Evolutionary conservation across 2,329 filamentous ascomycete genomes (phyloP), one percentile per base, ranked within the genome.

Genomic region (Cercospora nicotianae): DNA sequence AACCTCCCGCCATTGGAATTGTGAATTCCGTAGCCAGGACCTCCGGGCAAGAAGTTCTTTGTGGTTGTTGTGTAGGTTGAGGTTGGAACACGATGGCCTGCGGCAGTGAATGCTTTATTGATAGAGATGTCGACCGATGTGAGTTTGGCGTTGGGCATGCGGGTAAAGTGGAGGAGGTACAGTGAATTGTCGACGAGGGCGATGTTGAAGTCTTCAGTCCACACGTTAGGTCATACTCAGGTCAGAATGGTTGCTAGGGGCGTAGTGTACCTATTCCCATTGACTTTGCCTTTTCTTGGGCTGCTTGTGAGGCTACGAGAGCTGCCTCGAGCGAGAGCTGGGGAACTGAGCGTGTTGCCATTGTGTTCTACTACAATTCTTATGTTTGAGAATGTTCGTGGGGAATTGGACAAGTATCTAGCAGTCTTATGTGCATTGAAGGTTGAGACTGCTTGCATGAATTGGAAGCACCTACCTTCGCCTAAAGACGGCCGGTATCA

Each of bases 91-190:
- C 81, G 78, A 75, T 87, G 85, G 16, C 85, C 85, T 1, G 85
- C 84, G 3, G 85, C 85, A 2, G 85, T 87, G 74, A 86, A 87
- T 16, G 85, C 85, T 70, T 87, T 86, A 60, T 90, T 87, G 13
- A 91, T 90, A 0, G 87, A 85, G 75, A 90, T 85, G 76, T 87
- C 86, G 70, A 89, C 85, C 3, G 86, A 81, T n/a, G 82, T 84
- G 13, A 83, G 72, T 70, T 84, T 84, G 20, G 82, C 82, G 67
- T 77, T 79, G 70, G 83, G 81, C 81, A 84, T 83, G 72, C 83
- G 81, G 18, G 75, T 76, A 74, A 85, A 85, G 70, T 80, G 79
- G 36, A 84, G 76, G 51, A 85, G 80, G 66, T 84, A 81, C 42
- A 80, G 79, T 31, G 80, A 78, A 31, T 77, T 72, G 73, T 84